Base-by-base conservation (phyloP, 176 grass and related monocot genomes). In the Phragmites australis region DNA sequence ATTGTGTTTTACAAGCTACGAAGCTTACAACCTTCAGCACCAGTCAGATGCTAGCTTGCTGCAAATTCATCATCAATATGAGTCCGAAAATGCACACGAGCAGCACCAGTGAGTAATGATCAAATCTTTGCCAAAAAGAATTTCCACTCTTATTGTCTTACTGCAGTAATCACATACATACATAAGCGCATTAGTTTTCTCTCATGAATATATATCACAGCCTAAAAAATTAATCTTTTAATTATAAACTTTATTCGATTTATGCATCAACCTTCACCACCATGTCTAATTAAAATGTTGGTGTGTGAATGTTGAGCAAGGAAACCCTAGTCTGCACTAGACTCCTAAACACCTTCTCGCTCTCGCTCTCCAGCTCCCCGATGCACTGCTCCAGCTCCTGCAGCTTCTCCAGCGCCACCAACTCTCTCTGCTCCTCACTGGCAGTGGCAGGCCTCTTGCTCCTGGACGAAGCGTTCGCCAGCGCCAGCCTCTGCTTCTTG, bases 251-350 rank as follows among this genome's bases (percentile, higher is more conserved):
- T 61, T 39, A 82, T 72, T 72, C 1, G 2, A 17, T 10, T 51
- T 59, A 25, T 72, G 17, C 0, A 55, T 41, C 31, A 72, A 39
- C 8, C 4, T 60, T 30, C 26, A 59, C 58, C 1, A 22, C 8
- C 68, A 50, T 1, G 1, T 6, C 1, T 39, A 16, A 13, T 3
- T 75, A 88, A 52, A 84, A 80, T 21, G 31, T 26, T 41, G 81
- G 83, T 1, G 94, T 91, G 83, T 89, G 89, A 34, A 93, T 85
- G 80, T 97, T 97, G 72, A 97, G 89, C 41, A 97, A 55, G 1
- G 89, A 81, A 1, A 97, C 94, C 17, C 91, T 83, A 70, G 81
- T 88, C 15, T 73, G 88, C 32, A 88, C 57, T 1, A 93, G 87
- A 45, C 70, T 89, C 70, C 84, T 46, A 67, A 93, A 97, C 59